Evolutionary conservation across 805 yeast genomes (phyloP), one percentile per base, ranked within the genome.

Genomic region (Spathaspora passalidarum): DNA sequence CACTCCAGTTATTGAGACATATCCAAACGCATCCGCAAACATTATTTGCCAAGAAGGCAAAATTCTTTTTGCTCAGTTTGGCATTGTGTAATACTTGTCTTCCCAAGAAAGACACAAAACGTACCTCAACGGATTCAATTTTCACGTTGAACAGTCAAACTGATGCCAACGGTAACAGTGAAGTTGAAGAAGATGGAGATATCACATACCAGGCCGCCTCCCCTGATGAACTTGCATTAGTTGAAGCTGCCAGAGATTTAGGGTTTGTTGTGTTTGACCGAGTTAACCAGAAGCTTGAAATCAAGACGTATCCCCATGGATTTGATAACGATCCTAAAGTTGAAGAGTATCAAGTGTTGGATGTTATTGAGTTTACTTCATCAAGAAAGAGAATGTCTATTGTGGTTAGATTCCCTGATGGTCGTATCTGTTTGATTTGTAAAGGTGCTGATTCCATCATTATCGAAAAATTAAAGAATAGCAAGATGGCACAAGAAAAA

Each of bases 371-470:
- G 47, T 94, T 94, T 59, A 75, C 92, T 0, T 88, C 96, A 1
- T 71, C 82, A 3, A 80, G 99, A 57, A 94, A 94, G 66, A 78
- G 99, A 59, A 94, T 94, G 99, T 88, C 97, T 0, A 81, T 88
- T n/a, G 62, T 92, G 8, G 83, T 90, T 1, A 75, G 68, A 49
- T 80, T 87, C 54, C 96, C 97, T 0, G 86, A 87, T 60, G 80
- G 80, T 5, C 76, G 86, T 48, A 76, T 90, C 18, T 80, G 92
- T 39, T 59, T 94, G 51, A 69, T 94, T 37, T 89, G 96, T 66
- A 94, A 94, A 66, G 99, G 99, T 45, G 99, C 99, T 2, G 99
- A 94, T 62, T 88, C 88, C 56, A 78, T 92, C 9, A 88, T 94
- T 41, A 62, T 91, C 43, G 96, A 91, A 43, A 76, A 87, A 47